phyloP scores from a whole-genome alignment of 768 basidiomycete genomes.

The Tephrocybe rancida region DNA sequence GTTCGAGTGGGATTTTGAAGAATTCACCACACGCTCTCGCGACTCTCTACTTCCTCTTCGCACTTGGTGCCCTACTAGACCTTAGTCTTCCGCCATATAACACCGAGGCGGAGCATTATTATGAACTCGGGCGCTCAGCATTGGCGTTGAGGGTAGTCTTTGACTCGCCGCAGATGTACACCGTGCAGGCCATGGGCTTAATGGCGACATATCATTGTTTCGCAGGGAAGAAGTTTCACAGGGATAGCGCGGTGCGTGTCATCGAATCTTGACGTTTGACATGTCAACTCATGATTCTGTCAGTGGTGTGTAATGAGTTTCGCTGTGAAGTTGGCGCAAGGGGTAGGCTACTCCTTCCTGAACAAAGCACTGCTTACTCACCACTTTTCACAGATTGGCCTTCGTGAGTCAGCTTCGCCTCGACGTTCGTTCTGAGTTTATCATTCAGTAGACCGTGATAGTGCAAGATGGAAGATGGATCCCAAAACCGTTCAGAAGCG shows the following conservation, averaged over 20 bases:
- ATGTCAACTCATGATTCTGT: slow-evolving; percentile 23
- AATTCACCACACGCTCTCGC: slow-evolving; percentile 51
- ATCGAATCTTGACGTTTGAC: slow-evolving; percentile 22
- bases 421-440: not conserved
- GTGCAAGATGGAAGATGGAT: slow-evolving; percentile 42
- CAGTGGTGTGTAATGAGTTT: slow-evolving; percentile 57
- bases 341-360: slow-evolving; percentile 29
- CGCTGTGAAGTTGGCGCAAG: slow-evolving; percentile 63
- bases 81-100: slow-evolving; percentile 51
- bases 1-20: not conserved
- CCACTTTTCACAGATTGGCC: slow-evolving; percentile 33
- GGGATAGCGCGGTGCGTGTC: slow-evolving; percentile 41
- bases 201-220: slow-evolving; percentile 58
- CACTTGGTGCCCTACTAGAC: slow-evolving; percentile 65
- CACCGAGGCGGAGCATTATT: slow-evolving; percentile 61
- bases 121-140: slow-evolving; percentile 57
- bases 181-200: slow-evolving; percentile 61
- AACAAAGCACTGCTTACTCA: not conserved
- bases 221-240: slow-evolving; percentile 53
- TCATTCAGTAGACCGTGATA: slow-evolving; percentile 36
- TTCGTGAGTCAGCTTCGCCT: slow-evolving; percentile 34
- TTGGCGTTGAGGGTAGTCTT: slow-evolving; percentile 53
- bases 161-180: slow-evolving; percentile 55
- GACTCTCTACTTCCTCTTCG: slow-evolving; percentile 58
- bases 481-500: slow-evolving; percentile 36